These are phyloP conservation scores for Neurospora intermedia DNA, from an alignment of 495 filamentous ascomycete genomes.

Conservation along the genomic window DNA sequence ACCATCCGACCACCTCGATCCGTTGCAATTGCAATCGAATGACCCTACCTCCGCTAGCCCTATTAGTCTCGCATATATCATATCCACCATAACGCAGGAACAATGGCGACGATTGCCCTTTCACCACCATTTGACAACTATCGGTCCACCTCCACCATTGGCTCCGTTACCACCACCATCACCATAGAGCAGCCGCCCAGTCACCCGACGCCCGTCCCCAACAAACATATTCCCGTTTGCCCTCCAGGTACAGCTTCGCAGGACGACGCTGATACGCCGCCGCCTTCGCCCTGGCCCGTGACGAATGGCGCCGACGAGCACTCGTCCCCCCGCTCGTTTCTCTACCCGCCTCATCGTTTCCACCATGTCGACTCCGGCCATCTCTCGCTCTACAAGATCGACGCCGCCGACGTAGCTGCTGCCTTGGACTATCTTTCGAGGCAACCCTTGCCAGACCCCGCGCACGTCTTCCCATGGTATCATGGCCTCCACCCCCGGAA, in stretches of 20 bases:
- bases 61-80: background rate
- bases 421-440: constrained; percentile 64
- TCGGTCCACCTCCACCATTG: constrained; percentile 36
- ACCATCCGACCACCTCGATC: background rate
- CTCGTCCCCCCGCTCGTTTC: constrained; percentile 47
- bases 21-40: background rate
- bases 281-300: constrained; percentile 41
- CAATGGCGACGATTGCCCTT: constrained; percentile 44
- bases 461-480: constrained; percentile 89
- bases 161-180: constrained; percentile 37
- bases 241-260: constrained; percentile 63
- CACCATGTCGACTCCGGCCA: constrained; percentile 39
- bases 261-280: constrained; percentile 52
- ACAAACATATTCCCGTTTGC: constrained; percentile 80
- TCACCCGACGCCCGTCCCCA: constrained; percentile 56
- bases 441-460: constrained; percentile 73
- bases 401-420: constrained; percentile 52
- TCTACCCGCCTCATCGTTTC: constrained; percentile 64
- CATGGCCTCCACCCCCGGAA: constrained; percentile 91
- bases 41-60: background rate
- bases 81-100: constrained; percentile 5
- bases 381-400: constrained; percentile 62
- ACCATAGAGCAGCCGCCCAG: constrained; percentile 39
- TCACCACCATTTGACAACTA: constrained; percentile 39
- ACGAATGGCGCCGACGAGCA: constrained; percentile 30